Evolutionary conservation across 192 early-diverging fungal genomes (phyloP), one percentile per base, ranked within the genome.

Genomic region (Martensiomyces pterosporus): DNA sequence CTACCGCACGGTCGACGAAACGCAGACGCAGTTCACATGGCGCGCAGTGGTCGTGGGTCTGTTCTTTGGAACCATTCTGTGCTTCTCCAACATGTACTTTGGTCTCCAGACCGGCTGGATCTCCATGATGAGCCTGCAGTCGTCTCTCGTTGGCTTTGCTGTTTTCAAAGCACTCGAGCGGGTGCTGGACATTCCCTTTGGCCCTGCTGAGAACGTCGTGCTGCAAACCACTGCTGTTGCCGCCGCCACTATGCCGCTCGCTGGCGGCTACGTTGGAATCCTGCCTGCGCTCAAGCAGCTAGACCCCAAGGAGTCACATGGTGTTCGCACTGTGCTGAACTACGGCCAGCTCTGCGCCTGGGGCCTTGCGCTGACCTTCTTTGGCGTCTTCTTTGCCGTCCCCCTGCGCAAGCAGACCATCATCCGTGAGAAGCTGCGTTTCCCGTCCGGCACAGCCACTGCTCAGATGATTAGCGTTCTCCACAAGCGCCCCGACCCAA

Each of bases 341-440:
- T 73, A 60, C 26, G 68, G 66, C 24, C 63, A 81, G 47, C 55
- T 92, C 32, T 76, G 89, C 26, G 59, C 86, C 0, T 91, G 86
- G 86, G 82, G 83, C 15, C 41, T 92, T 24, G 87, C 79, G 4
- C 67, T 86, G 44, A 83, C 90, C 13, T 90, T 89, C 61, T 93
- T 88, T 75, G 91, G 91, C n/a, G 84, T 93, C 3, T 92, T 92
- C 67, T 91, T 92, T 75, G 90, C 88, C 4, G 76, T 89, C 1
- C 88, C 88, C 1, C 52, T 92, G 47, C 68, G 91, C 33, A 80
- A 72, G 40, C 86, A 89, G 39, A 87, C 85, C 13, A 85, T 93
- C 48, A 75, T 93, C 25, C 57, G 78, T 23, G 86, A 91, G 49
- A 89, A 93, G 60, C 79, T 93, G 4, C 64, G 77, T 16, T 93